phyloP scores from a whole-genome alignment of 1,284 basidiomycete genomes.

The Boletus semigastroideus region DNA sequence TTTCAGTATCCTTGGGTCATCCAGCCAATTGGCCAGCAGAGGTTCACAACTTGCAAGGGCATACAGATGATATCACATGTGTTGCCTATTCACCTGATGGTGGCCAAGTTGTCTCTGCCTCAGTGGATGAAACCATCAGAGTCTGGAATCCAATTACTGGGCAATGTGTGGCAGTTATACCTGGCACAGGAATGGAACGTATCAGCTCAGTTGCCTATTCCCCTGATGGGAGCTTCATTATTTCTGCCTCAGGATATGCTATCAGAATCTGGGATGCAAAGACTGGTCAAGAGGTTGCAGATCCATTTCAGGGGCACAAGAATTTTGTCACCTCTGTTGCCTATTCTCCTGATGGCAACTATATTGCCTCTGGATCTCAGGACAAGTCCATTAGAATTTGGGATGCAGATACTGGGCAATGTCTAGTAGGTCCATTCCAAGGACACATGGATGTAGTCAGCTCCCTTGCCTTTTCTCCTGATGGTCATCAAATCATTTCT shows the following conservation, averaged over 20 bases:
- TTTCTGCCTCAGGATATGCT: conserved; percentile 11
- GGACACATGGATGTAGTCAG: neutral
- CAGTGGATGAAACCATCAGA: conserved; percentile 11
- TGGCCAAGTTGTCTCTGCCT: conserved; percentile 15
- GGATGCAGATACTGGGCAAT: conserved; percentile 4
- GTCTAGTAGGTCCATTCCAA: conserved; percentile 5
- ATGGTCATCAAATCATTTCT: conserved; percentile 10
- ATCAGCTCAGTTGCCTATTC: conserved; percentile 14
- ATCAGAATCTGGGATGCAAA: conserved; percentile 15
- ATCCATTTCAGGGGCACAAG: conserved; percentile 3
- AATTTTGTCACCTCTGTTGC: neutral
- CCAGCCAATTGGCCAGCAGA: conserved; percentile 21
- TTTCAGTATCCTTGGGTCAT: conserved; percentile 9
- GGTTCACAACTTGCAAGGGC: conserved; percentile 12
- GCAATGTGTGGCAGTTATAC: conserved; percentile 13
- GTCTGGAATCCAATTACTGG: conserved; percentile 21
- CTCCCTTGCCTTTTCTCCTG: conserved; percentile 17
- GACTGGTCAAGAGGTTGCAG: conserved; percentile 5
- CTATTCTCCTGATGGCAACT: conserved; percentile 16
- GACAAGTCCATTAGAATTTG: conserved; percentile 15
- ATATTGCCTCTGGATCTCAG: conserved; percentile 15
- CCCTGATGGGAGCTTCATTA: conserved; percentile 13
- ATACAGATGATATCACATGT: conserved; percentile 5
- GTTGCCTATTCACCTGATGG: conserved; percentile 25
- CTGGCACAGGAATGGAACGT: neutral